Conservation (phyloP, 345 rosid species). For the Eucalyptus marginata region DNA sequence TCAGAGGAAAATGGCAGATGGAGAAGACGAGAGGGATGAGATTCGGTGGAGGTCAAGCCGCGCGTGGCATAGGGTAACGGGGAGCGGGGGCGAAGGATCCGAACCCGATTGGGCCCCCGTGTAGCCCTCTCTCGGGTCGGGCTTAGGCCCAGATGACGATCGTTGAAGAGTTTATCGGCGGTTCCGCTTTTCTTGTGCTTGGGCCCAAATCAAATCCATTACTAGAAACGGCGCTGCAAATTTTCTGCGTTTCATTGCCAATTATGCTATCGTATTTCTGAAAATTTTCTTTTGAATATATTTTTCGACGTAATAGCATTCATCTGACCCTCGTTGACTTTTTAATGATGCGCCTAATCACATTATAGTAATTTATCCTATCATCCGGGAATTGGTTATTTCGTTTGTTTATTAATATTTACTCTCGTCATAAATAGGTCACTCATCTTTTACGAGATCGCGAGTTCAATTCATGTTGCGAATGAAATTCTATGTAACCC, state of each 20-base stretch:
- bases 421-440: neutral
- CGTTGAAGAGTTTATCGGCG: neutral
- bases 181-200: too few species aligned
- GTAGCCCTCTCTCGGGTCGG: neutral
- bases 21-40: neutral
- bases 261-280: neutral
- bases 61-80: neutral
- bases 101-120: neutral
- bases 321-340: neutral
- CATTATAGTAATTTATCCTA: neutral
- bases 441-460: neutral
- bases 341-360: neutral
- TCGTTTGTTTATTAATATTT: neutral
- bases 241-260: neutral
- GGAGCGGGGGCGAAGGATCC: neutral
- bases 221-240: neutral
- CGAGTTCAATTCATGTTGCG: neutral
- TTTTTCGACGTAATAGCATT: neutral
- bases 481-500: accelerated
- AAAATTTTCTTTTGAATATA: neutral
- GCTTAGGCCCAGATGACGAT: neutral
- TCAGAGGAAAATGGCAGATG: neutral
- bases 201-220: neutral
- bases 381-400: neutral
- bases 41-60: neutral